Evolutionary conservation across 2,329 filamentous ascomycete species (phyloP).

Genomic region (Apiospora saccharicola): DNA sequence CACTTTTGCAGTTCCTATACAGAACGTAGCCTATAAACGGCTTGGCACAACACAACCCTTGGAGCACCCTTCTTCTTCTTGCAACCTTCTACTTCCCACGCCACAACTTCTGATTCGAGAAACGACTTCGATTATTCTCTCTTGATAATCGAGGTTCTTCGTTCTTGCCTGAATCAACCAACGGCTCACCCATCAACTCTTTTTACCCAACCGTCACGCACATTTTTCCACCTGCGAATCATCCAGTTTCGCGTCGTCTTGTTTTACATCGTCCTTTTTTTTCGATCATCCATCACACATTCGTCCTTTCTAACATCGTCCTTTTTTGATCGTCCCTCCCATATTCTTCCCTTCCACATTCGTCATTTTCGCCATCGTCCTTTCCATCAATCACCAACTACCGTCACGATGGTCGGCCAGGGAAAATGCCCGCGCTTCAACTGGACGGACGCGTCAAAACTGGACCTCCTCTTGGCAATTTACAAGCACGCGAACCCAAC

Average conservation of each 20-base stretch:
- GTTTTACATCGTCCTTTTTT: background rate
- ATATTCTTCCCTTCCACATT: too few species aligned
- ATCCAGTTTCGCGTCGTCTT: too few species aligned
- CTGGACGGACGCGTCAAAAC: conserved; percentile 45
- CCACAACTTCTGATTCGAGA: background rate
- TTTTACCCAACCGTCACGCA: background rate
- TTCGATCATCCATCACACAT: too few species aligned
- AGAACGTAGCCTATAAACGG: background rate
- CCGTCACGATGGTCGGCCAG: background rate
- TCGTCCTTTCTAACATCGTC: background rate
- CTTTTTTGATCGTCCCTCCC: background rate
- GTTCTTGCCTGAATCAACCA: too few species aligned
- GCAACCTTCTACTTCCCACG: background rate
- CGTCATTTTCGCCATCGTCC: background rate
- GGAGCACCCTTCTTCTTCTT: background rate
- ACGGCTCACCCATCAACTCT: background rate
- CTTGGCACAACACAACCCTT: background rate
- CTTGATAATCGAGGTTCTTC: background rate
- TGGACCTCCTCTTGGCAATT: conserved; percentile 48
- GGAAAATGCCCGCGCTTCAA: conserved; percentile 29
- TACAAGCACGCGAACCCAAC: conserved; percentile 46
- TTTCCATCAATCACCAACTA: background rate
- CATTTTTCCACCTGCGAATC: background rate
- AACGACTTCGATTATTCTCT: background rate
- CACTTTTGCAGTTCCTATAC: background rate